A percentile compares a stretch with the other conserved stretches of the same genome.
Conservation (phyloP, 2,329 filamentous ascomycete genomes). For the Cyclaneusma minus region DNA sequence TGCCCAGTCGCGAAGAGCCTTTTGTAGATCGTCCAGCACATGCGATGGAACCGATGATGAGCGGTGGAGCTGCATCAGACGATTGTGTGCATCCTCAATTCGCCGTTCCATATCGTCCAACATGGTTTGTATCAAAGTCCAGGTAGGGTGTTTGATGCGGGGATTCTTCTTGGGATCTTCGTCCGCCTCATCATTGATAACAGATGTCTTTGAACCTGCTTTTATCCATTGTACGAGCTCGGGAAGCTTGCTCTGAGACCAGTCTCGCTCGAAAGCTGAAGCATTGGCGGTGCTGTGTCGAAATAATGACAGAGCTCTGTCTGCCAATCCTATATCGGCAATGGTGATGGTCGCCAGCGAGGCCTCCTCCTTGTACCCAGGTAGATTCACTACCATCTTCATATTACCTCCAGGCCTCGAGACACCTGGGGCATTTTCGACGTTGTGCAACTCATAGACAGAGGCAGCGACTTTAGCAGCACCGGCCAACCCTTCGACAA, state of each 20-base stretch:
- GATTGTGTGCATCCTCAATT: too few relatives aligned
- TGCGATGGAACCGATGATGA: too few relatives aligned
- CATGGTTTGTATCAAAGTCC: too few relatives aligned
- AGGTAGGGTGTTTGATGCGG: background rate
- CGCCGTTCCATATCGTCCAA: too few relatives aligned
- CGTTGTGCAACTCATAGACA: conserved; percentile 17
- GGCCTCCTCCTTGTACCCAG: conserved; percentile 22
- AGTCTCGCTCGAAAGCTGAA: conserved; percentile 55
- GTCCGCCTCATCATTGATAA: conserved; percentile 22
- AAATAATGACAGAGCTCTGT: conserved; percentile 48
- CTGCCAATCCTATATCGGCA: conserved; percentile 49
- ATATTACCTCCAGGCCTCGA: conserved; percentile 28
- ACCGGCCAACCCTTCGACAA: conserved; percentile 58
- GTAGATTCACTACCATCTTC: conserved; percentile 42
- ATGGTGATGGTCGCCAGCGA: too few relatives aligned
- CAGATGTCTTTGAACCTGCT: conserved; percentile 21
- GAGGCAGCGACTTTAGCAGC: conserved; percentile 29
- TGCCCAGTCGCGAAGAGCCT: conserved; percentile 55
- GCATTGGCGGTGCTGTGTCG: conserved; percentile 56
- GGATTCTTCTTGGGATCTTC: background rate
- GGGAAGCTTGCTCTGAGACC: conserved; percentile 58
- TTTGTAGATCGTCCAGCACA: conserved; percentile 34
- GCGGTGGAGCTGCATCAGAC: too few relatives aligned
- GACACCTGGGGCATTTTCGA: too few relatives aligned
- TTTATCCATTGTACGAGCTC: conserved; percentile 51